Evolutionary conservation across 2,329 filamentous ascomycete genomes (phyloP).

Genomic region (Aspergillus brunneoviolaceus): DNA sequence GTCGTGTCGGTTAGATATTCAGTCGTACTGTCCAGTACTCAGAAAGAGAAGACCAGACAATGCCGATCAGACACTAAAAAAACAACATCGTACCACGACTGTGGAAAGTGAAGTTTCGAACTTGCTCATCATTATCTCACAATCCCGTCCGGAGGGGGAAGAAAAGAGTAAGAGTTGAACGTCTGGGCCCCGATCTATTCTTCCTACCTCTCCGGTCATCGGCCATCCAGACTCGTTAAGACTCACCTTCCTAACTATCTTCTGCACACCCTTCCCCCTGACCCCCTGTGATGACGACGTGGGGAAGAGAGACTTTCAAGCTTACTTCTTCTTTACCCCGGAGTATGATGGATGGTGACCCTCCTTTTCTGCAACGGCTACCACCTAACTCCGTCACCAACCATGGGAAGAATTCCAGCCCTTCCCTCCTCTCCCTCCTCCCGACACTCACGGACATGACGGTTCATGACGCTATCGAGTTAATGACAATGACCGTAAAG

Average conservation of each 20-base stretch:
- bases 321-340: neutral
- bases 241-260: neutral
- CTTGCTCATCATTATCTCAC: neutral
- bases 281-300: neutral
- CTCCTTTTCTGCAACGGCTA: neutral
- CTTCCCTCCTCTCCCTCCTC: neutral
- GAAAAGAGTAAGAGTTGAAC: too few relatives aligned
- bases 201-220: neutral
- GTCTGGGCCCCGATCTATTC: too few relatives aligned
- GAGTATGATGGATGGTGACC: neutral
- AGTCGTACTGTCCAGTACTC: too few relatives aligned
- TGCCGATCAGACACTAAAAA: neutral
- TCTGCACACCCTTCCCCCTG: too few relatives aligned
- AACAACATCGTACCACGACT: neutral
- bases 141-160: neutral
- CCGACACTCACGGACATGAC: neutral
- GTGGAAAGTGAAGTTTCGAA: neutral
- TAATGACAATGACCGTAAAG: neutral
- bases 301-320: neutral
- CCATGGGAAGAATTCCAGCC: neutral
- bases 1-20: neutral
- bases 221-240: neutral
- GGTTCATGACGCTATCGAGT: conserved; percentile 18
- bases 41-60: neutral
- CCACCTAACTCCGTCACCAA: neutral